Base-by-base conservation (phyloP, 805 yeast genomes). In the Wickerhamiella lipophila region DNA sequence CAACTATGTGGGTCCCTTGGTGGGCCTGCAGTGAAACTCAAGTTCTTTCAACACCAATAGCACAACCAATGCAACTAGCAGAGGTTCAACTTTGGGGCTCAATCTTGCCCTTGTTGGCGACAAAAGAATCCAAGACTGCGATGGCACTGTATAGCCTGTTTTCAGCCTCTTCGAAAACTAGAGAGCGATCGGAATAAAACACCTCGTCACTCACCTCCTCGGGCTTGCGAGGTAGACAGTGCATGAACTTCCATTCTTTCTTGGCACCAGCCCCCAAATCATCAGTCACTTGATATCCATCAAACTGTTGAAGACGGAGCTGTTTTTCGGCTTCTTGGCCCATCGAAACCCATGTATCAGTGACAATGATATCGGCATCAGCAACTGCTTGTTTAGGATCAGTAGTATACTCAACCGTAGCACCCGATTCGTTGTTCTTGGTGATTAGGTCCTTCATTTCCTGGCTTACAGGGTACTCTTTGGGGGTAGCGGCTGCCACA, bases 291-390 rank as follows among this genome's bases (percentile, higher is more conserved):
- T 86, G 96, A 73, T 80, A 92, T 1, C 94, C 95, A 13, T 70
- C 73, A 63, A 92, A 92, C 66, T 86, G 88, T 59, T 78, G 71
- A 57, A 92, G 69, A 54, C 88, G 83, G 50, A 72, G 69, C 44
- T 64, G 70, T 54, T 78, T 83, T 63, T 88, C 88, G 3, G 75
- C 68, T 65, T 92, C 98, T 70, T 92, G 88, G 50, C 98, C 98
- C 98, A 92, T 92, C 1, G 97, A 89, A 21, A 92, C 78, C 79
- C 95, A 92, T 2, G 98, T 92, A 60, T 92, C 98, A 13, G 98
- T 92, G 41, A 89, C 97, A 30, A 92, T 65, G 36, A 92, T 72
- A 60, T 89, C 77, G 3, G 97, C 86, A 55, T 73, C 71, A 48
- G 72, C 70, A 46, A 86, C 76, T 0, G 96, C 95, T 22, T 60